Evolutionary conservation across 176 grass and related monocot genomes (phyloP).

Genomic region (Pontederia paniculata): DNA sequence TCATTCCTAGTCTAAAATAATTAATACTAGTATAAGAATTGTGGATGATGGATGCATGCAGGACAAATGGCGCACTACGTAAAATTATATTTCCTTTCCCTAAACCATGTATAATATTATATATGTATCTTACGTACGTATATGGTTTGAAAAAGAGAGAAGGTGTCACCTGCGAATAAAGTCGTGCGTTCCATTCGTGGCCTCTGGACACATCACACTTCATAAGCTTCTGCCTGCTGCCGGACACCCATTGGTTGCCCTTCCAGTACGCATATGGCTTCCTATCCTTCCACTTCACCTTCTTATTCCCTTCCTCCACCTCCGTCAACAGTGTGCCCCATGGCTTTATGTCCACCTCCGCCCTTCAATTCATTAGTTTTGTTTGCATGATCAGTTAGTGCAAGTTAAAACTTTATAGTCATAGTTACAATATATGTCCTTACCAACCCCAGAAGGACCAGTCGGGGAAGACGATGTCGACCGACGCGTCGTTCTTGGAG

Average conservation of each 20-base stretch:
- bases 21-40: too few species aligned
- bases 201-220: slow-evolving; percentile 25
- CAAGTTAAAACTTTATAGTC: not conserved
- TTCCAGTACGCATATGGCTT: slow-evolving; percentile 60
- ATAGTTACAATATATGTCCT: too few species aligned
- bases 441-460: slow-evolving; percentile 91
- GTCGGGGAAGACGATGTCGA: slow-evolving; percentile 69
- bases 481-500: slow-evolving; percentile 43
- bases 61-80: too few species aligned
- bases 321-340: slow-evolving; percentile 53
- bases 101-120: too few species aligned
- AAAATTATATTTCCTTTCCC: too few species aligned
- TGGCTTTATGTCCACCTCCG: slow-evolving; percentile 48
- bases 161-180: too few species aligned
- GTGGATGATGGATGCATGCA: too few species aligned
- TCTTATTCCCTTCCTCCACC: slow-evolving; percentile 4
- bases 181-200: not conserved
- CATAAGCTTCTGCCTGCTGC: slow-evolving; percentile 21
- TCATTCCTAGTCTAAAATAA: too few species aligned
- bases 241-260: slow-evolving; percentile 23
- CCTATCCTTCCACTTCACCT: slow-evolving; percentile 26
- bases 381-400: not conserved
- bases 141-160: too few species aligned
- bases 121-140: too few species aligned
- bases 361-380: slow-evolving; percentile 11